Evolutionary conservation across 345 rosid genomes (phyloP), one percentile per base, ranked within the genome.

Genomic region (Sapria himalayana): DNA sequence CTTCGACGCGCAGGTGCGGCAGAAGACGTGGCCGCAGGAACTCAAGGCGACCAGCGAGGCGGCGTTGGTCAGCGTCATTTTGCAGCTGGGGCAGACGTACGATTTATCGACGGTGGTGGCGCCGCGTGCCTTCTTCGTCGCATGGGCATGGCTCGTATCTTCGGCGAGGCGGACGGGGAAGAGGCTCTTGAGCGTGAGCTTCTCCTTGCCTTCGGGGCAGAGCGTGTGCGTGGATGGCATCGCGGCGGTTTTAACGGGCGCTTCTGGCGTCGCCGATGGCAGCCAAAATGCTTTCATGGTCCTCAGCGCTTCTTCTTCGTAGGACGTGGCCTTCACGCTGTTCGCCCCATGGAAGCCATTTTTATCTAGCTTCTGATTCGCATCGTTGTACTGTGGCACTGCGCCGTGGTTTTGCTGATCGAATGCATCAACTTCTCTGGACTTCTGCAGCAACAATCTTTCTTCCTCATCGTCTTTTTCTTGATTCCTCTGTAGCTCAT

Each of bases 271-370:
- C 24, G 98, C 98, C 21, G 98, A 89, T n/a, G 95, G 95, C 29
- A 89, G 79, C 93, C 92, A 89, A 65, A 82, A 89, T 4, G 95
- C 95, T 63, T 89, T 89, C 98, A 89, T 89, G 2, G 93, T 89
- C 34, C 75, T 73, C 34, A 89, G 91, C 8, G 98, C 98, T 59
- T 89, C 95, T 55, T 73, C 95, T 65, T 89, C 93, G 46, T 58
- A 82, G 7, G 86, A 76, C 40, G 98, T 82, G 27, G 55, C 72
- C 52, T 82, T 89, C 60, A 89, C 98, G 50, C 95, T 79, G 49
- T 89, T 79, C 17, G 98, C 98, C 17, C 95, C 95, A 21, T 89
- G 95, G 57, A 82, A 89, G 33, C 85, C 86, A 49, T 52, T 75
- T 62, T 77, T 89, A 64, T 76, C 98, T 32, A 51, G 72, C 54